phyloP scores from a whole-genome alignment of 345 rosid species.

The Euphorbia pulcherrima region DNA sequence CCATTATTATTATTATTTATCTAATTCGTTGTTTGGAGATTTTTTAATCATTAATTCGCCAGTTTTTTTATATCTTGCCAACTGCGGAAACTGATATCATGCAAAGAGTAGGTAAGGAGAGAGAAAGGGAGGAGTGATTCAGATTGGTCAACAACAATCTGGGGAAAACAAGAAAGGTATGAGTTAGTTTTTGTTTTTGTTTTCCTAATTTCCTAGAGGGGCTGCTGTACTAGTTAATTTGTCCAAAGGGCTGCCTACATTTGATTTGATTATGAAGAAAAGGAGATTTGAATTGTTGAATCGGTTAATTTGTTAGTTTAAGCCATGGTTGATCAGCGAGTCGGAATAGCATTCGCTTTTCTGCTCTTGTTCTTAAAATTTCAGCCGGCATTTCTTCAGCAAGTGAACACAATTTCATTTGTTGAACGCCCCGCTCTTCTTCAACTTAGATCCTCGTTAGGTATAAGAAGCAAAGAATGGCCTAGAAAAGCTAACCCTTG shows the following conservation, averaged over 20 bases:
- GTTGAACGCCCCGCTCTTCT: slow-evolving; percentile 59
- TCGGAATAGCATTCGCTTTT: slow-evolving; percentile 35
- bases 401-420: slow-evolving; percentile 39
- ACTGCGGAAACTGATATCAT: neutral
- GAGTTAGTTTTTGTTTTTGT: slow-evolving; percentile 3
- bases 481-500: slow-evolving; percentile 87
- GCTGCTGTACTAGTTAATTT: neutral
- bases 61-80: slow-evolving; percentile 1
- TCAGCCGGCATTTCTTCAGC: slow-evolving; percentile 51
- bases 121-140: slow-evolving; percentile 8
- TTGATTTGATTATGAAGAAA: slow-evolving; percentile 23
- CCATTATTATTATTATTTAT: neutral
- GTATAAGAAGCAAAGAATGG: slow-evolving; percentile 85
- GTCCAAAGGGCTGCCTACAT: neutral
- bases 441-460: slow-evolving; percentile 79
- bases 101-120: slow-evolving; percentile 11
- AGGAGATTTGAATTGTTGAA: slow-evolving; percentile 13
- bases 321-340: slow-evolving; percentile 67
- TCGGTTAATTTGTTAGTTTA: slow-evolving; percentile 1
- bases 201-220: neutral
- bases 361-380: slow-evolving; percentile 39
- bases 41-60: neutral
- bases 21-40: neutral
- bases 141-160: slow-evolving; percentile 20
- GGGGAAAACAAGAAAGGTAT: neutral